Conservation (phyloP, 108 stramenopile species). For the Aureococcus anophagefferens region DNA sequence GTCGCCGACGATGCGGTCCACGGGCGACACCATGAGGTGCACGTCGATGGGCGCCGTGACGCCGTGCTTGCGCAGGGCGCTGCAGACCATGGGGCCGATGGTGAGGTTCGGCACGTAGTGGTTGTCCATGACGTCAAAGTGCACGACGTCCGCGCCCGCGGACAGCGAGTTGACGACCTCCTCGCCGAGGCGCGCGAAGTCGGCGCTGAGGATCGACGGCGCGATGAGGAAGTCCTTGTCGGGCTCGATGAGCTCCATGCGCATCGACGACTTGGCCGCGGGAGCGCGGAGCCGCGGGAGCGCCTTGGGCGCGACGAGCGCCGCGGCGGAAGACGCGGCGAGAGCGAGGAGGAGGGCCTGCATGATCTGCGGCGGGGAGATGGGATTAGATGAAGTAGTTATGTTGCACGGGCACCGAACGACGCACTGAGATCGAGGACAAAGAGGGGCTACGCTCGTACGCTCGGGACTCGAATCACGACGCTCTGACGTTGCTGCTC, state of each 20-base stretch:
- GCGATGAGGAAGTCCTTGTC: conserved; percentile 90
- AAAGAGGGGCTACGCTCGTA: no score
- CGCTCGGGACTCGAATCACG: no score
- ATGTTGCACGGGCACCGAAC: no score
- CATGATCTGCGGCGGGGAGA: no score
- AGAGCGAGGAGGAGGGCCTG: no score
- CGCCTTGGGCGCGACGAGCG: no score
- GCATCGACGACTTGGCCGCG: no score
- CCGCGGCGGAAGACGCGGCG: no score
- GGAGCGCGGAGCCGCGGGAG: no score
- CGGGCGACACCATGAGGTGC: conserved; percentile 91
- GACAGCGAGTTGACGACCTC: conserved; percentile 90
- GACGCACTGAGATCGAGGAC: no score
- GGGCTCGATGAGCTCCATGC: conserved; percentile 2
- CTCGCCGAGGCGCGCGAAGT: conserved; percentile 87
- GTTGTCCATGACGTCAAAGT: conserved; percentile 99
- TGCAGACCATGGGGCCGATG: conserved; percentile 98
- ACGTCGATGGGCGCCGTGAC: conserved; percentile 97
- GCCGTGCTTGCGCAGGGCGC: conserved; percentile 91
- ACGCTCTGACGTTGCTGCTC: no score
- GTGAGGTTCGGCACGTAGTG: conserved; percentile 98
- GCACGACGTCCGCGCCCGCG: conserved; percentile 94
- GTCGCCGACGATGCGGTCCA: conserved; percentile 79
- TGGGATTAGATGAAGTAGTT: no score
- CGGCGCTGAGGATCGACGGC: conserved; percentile 93